A percentile compares a stretch with the other conserved stretches of the same genome.
Conservation (phyloP, 1,284 basidiomycete species). For the Marasmius tenuissimus region DNA sequence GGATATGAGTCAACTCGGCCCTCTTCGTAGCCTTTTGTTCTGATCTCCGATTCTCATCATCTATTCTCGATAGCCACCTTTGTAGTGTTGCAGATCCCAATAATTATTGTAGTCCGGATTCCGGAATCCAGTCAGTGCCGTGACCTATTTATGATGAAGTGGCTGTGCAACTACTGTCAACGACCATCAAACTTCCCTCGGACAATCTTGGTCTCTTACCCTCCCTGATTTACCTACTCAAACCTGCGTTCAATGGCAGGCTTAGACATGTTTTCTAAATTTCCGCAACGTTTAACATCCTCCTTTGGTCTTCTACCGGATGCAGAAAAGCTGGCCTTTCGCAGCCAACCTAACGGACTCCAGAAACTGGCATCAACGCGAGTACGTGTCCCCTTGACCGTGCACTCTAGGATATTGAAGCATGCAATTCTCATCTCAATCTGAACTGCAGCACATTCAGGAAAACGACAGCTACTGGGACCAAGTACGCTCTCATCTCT, state of each 20-base stretch:
- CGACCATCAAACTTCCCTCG: no score
- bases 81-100: no score
- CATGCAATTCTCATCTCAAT: slow-evolving; percentile 7
- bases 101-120: no score
- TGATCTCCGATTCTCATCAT: no score
- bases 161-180: no score
- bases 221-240: no score
- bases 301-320: slow-evolving; percentile 85
- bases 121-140: no score
- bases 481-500: slow-evolving; percentile 50
- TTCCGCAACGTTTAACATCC: slow-evolving; percentile 69
- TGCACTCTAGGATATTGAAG: neutral
- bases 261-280: slow-evolving; percentile 54
- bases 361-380: slow-evolving; percentile 69
- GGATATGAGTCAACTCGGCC: no score
- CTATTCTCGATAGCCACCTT: no score
- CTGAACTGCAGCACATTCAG: slow-evolving; percentile 59
- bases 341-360: slow-evolving; percentile 77
- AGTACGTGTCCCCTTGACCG: slow-evolving; percentile 43
- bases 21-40: no score
- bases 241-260: slow-evolving; percentile 4
- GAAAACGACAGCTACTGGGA: slow-evolving; percentile 82
- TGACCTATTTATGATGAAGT: no score
- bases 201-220: no score
- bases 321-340: slow-evolving; percentile 86